These are phyloP conservation scores for Rhynchospora pubera DNA, from an alignment of 176 grass and related monocot genomes.

Conservation along the genomic window DNA sequence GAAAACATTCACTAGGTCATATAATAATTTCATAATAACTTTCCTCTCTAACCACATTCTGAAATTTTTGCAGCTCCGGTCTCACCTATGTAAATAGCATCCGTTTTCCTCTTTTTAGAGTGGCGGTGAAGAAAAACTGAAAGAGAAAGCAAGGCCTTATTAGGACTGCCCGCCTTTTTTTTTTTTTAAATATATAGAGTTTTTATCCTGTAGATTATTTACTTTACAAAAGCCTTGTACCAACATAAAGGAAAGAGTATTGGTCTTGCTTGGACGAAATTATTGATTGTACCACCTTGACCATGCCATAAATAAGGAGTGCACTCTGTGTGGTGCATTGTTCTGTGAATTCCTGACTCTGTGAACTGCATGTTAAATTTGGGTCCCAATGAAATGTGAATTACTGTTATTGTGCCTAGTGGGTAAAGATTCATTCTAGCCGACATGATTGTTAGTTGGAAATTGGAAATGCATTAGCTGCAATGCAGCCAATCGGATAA, in stretches of 20 bases:
- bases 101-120: background rate
- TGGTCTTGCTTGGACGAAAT: conserved; percentile 17
- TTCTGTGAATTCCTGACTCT: background rate
- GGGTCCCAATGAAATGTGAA: background rate
- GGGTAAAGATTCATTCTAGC: background rate
- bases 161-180: background rate
- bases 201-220: conserved; percentile 17
- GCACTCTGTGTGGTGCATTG: background rate
- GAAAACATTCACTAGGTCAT: background rate
- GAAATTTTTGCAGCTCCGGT: background rate
- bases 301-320: background rate
- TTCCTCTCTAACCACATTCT: background rate
- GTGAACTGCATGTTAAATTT: background rate
- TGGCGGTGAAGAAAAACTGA: conserved; percentile 3
- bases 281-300: conserved; percentile 8
- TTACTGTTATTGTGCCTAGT: background rate
- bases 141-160: conserved; percentile 1
- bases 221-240: conserved; percentile 1
- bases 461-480: background rate
- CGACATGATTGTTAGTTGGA: background rate
- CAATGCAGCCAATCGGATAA: background rate
- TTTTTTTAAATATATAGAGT: background rate
- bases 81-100: conserved; percentile 11
- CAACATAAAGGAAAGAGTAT: background rate
- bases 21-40: background rate